Evolutionary conservation across 768 basidiomycete species (phyloP), one percentile per base, ranked within the genome.

Genomic region (Neoboletus brunneissimus): DNA sequence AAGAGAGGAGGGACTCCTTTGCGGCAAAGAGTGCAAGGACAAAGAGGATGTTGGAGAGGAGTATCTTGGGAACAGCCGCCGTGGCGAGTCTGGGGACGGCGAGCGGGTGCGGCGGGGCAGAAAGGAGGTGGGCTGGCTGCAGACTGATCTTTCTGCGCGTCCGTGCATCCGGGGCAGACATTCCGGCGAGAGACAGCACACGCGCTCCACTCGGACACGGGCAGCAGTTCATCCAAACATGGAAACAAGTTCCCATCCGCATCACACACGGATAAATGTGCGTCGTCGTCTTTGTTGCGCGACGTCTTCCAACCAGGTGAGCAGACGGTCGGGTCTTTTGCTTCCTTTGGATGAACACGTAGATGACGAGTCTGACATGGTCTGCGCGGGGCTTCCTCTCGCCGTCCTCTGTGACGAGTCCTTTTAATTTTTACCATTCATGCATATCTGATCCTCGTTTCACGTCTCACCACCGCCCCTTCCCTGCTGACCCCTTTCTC

Each of bases 331-430:
- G 42, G 34, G 8, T 37, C n/a, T 42, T 25, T 58, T 35, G 15
- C 51, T 62, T 59, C 3, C 12, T 16, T 12, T 56, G 58, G 84
- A 84, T 83, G 81, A 82, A 62, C 65, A 58, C 60, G 54, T 71
- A 82, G 83, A 84, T 84, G 83, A 84, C 91, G 91, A 93, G 91
- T 94, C 91, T 77, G 91, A 93, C 73, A 69, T 67, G 70, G 70
- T 64, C 59, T 67, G 57, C 67, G 63, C 76, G 77, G 81, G 85
- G 85, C 81, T 85, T 83, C 85, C 83, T 81, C 79, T 71, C 73
- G 62, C 63, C 56, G 71, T 74, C 44, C 56, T 62, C 77, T 58
- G 67, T 87, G 90, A 91, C 82, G 89, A 91, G 64, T 76, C 77
- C 57, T 72, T 74, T 69, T 73, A 75, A 72, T 57, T 67, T 78